Conservation (phyloP, 768 basidiomycete species). For the Leccinellum luteum region DNA sequence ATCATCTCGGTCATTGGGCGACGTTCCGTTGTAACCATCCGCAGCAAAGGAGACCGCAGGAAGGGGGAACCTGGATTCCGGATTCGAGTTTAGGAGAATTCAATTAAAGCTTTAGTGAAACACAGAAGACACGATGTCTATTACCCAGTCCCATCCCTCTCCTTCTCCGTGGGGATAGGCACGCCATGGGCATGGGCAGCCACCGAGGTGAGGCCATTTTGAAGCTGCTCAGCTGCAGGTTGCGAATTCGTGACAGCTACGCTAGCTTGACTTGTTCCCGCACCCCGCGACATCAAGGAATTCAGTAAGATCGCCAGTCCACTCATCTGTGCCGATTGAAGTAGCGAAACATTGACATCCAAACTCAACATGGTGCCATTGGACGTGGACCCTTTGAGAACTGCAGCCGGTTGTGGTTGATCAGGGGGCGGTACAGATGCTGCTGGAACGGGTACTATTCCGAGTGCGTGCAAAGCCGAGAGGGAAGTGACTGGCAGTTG, state of each 20-base stretch:
- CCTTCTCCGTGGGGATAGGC: conserved; percentile 15
- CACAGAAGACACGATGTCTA: conserved; percentile 14
- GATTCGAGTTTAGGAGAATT: background rate
- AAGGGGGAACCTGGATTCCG: background rate
- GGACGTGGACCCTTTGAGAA: conserved; percentile 66
- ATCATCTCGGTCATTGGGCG: no score
- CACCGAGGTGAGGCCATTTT: conserved; percentile 14
- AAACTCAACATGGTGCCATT: conserved; percentile 72
- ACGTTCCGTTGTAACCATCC: background rate
- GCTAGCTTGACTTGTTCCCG: conserved; percentile 22
- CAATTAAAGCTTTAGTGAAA: conserved; percentile 8
- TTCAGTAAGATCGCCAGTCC: conserved; percentile 71
- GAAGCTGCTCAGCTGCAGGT: conserved; percentile 14
- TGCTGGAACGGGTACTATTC: conserved; percentile 68
- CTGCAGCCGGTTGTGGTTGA: conserved; percentile 70
- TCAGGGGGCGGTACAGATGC: conserved; percentile 49
- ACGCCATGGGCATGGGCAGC: conserved; percentile 1
- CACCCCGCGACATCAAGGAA: conserved; percentile 56
- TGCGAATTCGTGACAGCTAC: conserved; percentile 6
- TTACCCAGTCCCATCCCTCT: conserved; percentile 21
- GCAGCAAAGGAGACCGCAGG: background rate
- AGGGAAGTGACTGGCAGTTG: conserved; percentile 63
- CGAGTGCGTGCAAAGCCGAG: conserved; percentile 62
- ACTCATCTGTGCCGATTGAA: conserved; percentile 76
- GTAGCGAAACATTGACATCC: conserved; percentile 73